phyloP scores from a whole-genome alignment of 371 early-diverging fungal species.

The Chytridium lagenaria region DNA sequence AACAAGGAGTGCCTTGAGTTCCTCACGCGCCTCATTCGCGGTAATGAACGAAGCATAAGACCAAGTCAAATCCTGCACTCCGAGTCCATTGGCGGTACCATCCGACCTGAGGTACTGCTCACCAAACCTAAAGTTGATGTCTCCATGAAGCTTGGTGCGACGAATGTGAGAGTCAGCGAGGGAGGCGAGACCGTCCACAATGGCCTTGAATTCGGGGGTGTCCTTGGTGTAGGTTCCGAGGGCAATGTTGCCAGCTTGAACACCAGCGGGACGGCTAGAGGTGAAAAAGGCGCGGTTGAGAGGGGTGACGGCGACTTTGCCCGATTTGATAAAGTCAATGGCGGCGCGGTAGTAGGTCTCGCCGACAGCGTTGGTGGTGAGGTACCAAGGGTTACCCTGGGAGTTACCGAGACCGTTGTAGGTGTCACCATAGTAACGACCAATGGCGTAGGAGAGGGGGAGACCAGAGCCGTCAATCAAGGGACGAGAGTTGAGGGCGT shows the following conservation, averaged over 20 bases:
- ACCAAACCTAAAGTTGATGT: constrained; percentile 58
- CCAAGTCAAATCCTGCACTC: constrained; percentile 80
- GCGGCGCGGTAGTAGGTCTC: constrained; percentile 65
- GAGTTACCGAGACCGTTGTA: neutral
- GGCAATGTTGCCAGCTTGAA: neutral
- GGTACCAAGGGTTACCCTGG: constrained; percentile 73
- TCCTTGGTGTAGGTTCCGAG: constrained; percentile 40
- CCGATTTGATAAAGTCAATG: neutral
- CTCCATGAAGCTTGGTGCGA: constrained; percentile 60
- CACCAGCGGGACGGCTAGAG: no score
- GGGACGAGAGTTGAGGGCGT: constrained; percentile 57
- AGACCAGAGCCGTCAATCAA: neutral
- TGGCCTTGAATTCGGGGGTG: neutral
- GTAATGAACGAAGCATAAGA: constrained; percentile 70
- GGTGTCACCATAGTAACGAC: neutral
- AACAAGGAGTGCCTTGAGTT: no score
- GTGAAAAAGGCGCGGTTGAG: constrained; percentile 11
- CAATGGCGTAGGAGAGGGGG: no score
- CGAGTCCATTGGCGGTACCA: constrained; percentile 59
- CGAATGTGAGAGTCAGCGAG: constrained; percentile 66
- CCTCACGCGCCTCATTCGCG: constrained; percentile 36
- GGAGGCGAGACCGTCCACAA: constrained; percentile 11
- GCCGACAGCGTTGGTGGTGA: no score
- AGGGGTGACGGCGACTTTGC: neutral
- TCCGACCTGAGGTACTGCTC: constrained; percentile 70